phyloP scores from a whole-genome alignment of 495 filamentous ascomycete genomes.

The Aspergillus diversus region DNA sequence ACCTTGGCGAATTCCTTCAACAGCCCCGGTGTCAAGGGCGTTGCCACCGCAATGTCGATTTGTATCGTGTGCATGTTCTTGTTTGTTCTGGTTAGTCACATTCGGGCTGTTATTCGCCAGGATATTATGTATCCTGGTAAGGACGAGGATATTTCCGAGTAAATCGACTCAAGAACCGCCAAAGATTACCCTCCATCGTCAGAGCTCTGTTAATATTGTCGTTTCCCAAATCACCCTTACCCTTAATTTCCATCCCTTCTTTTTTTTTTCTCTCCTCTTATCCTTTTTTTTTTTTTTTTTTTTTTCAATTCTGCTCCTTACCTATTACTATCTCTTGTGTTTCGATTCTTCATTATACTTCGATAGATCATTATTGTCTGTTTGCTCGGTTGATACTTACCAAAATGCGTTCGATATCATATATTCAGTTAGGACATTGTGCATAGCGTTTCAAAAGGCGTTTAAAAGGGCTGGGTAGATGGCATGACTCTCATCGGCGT shows the following conservation, averaged over 20 bases:
- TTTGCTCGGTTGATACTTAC: neutral
- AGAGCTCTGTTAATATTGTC: too few species aligned
- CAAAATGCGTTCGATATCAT: neutral
- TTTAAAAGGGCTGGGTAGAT: neutral
- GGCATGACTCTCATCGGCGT: neutral
- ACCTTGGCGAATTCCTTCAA: slow-evolving; percentile 45
- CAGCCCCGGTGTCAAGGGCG: slow-evolving; percentile 43
- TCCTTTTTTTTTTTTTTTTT: slow-evolving; percentile 1
- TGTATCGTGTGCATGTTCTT: slow-evolving; percentile 59
- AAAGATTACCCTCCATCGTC: too few species aligned
- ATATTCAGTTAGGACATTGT: neutral
- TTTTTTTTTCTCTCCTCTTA: slow-evolving; percentile 7
- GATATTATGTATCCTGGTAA: slow-evolving; percentile 66
- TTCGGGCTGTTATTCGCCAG: slow-evolving; percentile 53
- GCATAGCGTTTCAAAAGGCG: neutral
- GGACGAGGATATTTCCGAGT: slow-evolving; percentile 60
- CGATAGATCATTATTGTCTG: neutral
- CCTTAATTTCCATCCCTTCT: neutral
- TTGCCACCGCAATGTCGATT: slow-evolving; percentile 50
- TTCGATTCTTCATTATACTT: slow-evolving; percentile 4
- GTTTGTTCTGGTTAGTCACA: slow-evolving; percentile 57
- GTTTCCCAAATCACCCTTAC: too few species aligned
- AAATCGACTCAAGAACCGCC: slow-evolving; percentile 1
- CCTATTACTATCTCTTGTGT: neutral
- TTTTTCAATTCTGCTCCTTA: neutral